Evolutionary conservation across 2,329 filamentous ascomycete genomes (phyloP), one percentile per base, ranked within the genome.

Genomic region (Diaporthe caulivora): DNA sequence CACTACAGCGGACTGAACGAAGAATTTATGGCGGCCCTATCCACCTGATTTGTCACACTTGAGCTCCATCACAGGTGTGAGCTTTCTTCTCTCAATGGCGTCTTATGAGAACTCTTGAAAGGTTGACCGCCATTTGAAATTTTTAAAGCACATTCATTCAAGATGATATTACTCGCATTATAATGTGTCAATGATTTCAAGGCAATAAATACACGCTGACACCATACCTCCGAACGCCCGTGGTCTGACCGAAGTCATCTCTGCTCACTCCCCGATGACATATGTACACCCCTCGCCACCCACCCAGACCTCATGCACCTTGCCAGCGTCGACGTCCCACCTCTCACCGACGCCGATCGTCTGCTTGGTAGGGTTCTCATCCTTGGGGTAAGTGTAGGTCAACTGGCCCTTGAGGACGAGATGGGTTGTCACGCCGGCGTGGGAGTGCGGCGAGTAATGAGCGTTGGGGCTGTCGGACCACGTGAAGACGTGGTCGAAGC

Each of bases 271-370:
- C 62, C 91, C 89, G 79, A 91, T 89, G 11, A 91, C 90, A 83
- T 92, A 92, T 3, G 90, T 93, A 80, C 92, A 94, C 0, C 92
- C 92, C 74, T 88, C 83, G 1, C 81, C 77, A 1, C 92, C 92
- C 60, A 94, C 87, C 90, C 91, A 93, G 1, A 94, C 92, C 82
- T 94, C 92, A 77, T 94, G 92, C 17, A 88, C 80, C 72, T 87
- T 86, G 10, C 87, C 86, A 2, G 91, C 90, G 40, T 91, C 91
- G 4, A 94, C 91, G 78, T 94, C 92, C 49, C 94, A 83, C 51
- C 92, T 85, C 53, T 88, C 88, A 1, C 92, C 92, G 1, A 87
- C 86, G 0, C 87, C 86, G 75, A 90, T 91, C 0, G 88, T 91
- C 73, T 87, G 86, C 81, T 90, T 93, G 76, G 83, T 85, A 0